phyloP scores from a whole-genome alignment of 208 protist genomes.

The Wallacemonas rigidus region DNA sequence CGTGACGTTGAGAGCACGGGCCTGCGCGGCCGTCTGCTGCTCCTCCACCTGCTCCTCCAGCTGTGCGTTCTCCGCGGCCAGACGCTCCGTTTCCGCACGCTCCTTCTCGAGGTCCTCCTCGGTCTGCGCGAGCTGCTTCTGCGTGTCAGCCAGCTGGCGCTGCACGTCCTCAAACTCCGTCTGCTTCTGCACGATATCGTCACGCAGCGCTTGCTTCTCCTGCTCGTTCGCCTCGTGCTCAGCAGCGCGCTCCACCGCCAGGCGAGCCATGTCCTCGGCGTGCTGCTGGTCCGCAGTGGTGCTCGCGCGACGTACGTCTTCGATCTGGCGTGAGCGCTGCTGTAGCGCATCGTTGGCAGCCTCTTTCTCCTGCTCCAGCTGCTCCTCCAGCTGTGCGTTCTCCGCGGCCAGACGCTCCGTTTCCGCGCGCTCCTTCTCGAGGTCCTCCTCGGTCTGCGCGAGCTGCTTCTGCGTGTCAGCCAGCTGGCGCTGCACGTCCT shows the following conservation, averaged over 20 bases:
- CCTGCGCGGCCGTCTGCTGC: neutral
- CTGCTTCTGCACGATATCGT: too few species aligned
- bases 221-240: neutral
- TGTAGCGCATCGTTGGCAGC: neutral
- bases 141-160: neutral
- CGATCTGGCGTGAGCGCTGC: neutral
- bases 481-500: conserved; percentile 4
- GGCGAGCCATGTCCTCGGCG: neutral
- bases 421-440: conserved; percentile 21
- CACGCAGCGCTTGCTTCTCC: neutral
- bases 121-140: conserved; percentile 15
- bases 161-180: neutral
- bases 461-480: conserved; percentile 4
- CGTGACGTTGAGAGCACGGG: conserved; percentile 15
- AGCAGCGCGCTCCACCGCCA: neutral
- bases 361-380: neutral
- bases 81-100: conserved; percentile 14
- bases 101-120: conserved; percentile 21
- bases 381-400: conserved; percentile 19
- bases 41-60: conserved; percentile 20
- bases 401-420: conserved; percentile 14
- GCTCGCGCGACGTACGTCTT: neutral
- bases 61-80: conserved; percentile 11
- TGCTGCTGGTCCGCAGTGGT: too few species aligned
- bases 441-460: conserved; percentile 17